phyloP scores from a whole-genome alignment of 768 basidiomycete genomes.

The Podaxis sp. region DNA sequence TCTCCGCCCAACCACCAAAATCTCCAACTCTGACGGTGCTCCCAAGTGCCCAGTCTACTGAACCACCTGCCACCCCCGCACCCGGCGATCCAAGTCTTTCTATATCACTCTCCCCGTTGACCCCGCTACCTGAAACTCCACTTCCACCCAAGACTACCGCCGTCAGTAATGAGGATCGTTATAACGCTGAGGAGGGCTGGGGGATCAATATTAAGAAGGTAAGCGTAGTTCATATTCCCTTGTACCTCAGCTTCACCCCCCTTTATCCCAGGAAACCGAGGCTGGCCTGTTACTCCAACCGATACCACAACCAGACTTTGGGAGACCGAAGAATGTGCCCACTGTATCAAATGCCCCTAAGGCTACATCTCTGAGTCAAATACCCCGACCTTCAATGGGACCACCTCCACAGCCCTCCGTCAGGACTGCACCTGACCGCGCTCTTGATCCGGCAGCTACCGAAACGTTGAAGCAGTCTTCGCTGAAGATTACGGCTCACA shows the following conservation, averaged over 20 bases:
- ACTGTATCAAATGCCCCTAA: constrained; percentile 11
- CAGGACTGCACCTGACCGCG: constrained; percentile 21
- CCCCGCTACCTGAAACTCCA: constrained; percentile 53
- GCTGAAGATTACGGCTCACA: constrained; percentile 6
- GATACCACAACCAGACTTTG: constrained; percentile 17
- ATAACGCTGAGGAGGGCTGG: constrained; percentile 24
- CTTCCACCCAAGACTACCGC: constrained; percentile 21
- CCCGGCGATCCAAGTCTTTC: not conserved
- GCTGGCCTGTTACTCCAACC: constrained; percentile 3
- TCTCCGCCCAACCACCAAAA: constrained; percentile 5
- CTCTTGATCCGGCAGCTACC: constrained; percentile 1
- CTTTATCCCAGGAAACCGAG: not conserved
- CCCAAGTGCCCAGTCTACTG: constrained; percentile 13
- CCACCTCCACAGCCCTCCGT: constrained; percentile 10
- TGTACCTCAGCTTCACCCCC: not conserved
- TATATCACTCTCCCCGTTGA: constrained; percentile 35
- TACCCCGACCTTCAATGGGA: constrained; percentile 33
- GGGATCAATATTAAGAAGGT: constrained; percentile 24
- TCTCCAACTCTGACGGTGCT: constrained; percentile 22
- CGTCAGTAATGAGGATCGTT: constrained; percentile 21
- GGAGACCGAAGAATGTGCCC: constrained; percentile 12
- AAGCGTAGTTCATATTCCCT: constrained; percentile 5
- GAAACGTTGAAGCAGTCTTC: not conserved
- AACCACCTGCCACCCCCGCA: constrained; percentile 3
- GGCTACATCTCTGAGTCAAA: constrained; percentile 23